Evolutionary conservation across 345 rosid species (phyloP).

Genomic region (Melastoma malabathricum): DNA sequence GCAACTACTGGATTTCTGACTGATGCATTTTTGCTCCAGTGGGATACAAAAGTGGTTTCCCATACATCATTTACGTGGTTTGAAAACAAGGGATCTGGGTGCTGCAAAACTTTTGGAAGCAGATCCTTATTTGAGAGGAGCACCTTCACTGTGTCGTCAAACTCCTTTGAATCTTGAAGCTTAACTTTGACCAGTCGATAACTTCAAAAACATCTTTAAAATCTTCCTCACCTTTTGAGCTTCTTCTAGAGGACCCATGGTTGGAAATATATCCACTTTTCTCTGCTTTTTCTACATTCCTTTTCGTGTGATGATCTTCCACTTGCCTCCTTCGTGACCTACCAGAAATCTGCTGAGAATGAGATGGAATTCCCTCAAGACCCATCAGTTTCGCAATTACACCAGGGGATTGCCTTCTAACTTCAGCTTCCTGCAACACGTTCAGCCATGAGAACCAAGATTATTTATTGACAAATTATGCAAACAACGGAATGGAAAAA

Average conservation of each 20-base stretch:
- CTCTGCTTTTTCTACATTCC: constrained; percentile 18
- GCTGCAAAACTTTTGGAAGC: constrained; percentile 66
- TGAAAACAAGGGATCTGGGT: constrained; percentile 70
- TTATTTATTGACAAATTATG: no score
- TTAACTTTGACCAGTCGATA: constrained; percentile 45
- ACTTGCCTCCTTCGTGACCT: constrained; percentile 28
- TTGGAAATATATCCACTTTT: constrained; percentile 28
- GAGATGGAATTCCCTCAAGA: constrained; percentile 75
- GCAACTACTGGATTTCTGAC: constrained; percentile 12
- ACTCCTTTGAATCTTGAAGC: constrained; percentile 65
- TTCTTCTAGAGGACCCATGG: constrained; percentile 43
- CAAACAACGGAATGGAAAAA: no score
- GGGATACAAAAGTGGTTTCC: constrained; percentile 25
- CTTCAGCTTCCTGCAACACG: constrained; percentile 28
- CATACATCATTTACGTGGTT: constrained; percentile 69
- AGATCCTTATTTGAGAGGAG: constrained; percentile 73
- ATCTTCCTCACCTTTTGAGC: constrained; percentile 64
- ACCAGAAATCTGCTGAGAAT: constrained; percentile 35
- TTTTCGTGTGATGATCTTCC: constrained; percentile 19
- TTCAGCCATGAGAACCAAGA: neutral
- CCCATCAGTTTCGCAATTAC: constrained; percentile 94
- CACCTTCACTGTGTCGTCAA: constrained; percentile 62
- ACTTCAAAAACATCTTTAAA: constrained; percentile 97
- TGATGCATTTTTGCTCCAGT: constrained; percentile 6
- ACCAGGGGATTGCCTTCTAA: constrained; percentile 61